These are phyloP conservation scores for Erigeron canadensis DNA, from an alignment of 129 eudicot species.

Conservation along the genomic window DNA sequence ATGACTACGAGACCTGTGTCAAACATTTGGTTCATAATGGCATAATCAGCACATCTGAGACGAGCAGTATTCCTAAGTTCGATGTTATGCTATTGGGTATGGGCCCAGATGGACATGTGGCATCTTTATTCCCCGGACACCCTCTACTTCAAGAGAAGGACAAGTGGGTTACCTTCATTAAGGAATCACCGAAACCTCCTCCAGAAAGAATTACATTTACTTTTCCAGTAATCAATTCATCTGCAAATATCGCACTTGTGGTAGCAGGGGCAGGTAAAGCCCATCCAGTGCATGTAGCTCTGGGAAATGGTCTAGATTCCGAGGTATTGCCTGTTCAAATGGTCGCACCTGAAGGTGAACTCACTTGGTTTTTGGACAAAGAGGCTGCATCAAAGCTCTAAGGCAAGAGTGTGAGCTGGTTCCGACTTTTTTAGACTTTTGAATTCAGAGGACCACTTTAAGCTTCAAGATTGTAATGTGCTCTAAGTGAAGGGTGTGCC, in stretches of 20 bases:
- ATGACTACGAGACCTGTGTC: slow-evolving; percentile 65
- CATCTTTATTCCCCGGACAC: slow-evolving; percentile 79
- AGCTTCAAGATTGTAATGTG: slow-evolving; percentile 15
- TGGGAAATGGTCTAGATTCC: slow-evolving; percentile 47
- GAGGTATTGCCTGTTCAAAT: slow-evolving; percentile 59
- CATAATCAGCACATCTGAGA: slow-evolving; percentile 39
- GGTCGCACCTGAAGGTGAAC: slow-evolving; percentile 71
- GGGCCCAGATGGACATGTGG: slow-evolving; percentile 90
- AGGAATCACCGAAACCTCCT: slow-evolving; percentile 89
- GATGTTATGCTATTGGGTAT: slow-evolving; percentile 80
- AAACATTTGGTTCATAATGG: slow-evolving; percentile 50
- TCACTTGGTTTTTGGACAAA: slow-evolving; percentile 79
- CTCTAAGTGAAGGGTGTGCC: slow-evolving; percentile 11
- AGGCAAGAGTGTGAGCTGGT: background rate
- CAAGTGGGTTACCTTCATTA: slow-evolving; percentile 72
- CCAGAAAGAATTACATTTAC: slow-evolving; percentile 76
- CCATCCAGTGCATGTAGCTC: slow-evolving; percentile 51
- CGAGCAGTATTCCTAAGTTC: slow-evolving; percentile 63
- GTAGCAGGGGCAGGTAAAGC: slow-evolving; percentile 71
- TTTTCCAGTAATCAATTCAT: slow-evolving; percentile 73
- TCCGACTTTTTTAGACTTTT: background rate
- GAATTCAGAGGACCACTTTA: slow-evolving; percentile 6
- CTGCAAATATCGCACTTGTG: slow-evolving; percentile 65
- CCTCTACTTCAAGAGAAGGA: slow-evolving; percentile 49
- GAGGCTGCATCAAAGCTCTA: slow-evolving; percentile 72